phyloP scores from a whole-genome alignment of 2,329 filamentous ascomycete genomes.

The Rutstroemia sydowiana region DNA sequence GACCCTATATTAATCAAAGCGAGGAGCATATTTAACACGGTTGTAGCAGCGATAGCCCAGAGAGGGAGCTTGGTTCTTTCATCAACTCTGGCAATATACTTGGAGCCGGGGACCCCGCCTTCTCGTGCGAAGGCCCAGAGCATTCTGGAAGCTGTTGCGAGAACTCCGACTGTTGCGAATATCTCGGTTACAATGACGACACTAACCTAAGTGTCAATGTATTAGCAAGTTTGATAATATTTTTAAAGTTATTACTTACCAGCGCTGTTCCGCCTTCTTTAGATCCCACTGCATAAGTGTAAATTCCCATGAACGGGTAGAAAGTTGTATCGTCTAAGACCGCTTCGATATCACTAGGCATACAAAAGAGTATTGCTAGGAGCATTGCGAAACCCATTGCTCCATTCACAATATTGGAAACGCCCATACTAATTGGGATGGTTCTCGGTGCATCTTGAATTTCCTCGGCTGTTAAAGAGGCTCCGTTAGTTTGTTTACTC shows the following conservation, averaged over 20 bases:
- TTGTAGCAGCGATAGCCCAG: neutral
- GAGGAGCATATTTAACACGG: neutral
- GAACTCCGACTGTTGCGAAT: neutral
- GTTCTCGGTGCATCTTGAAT: slow-evolving; percentile 1
- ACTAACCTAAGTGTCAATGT: too few relatives aligned
- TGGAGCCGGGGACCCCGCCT: neutral
- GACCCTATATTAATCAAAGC: neutral
- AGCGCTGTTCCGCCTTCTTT: neutral
- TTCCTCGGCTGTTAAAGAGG: slow-evolving; percentile 4
- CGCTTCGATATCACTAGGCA: neutral
- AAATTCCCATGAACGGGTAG: neutral
- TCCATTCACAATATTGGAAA: slow-evolving; percentile 1
- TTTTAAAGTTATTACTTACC: neutral
- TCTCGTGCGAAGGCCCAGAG: slow-evolving; percentile 3
- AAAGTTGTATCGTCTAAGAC: neutral
- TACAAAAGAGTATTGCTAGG: slow-evolving; percentile 5
- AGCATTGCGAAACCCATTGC: slow-evolving; percentile 4
- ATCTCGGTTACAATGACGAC: neutral
- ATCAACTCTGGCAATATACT: neutral
- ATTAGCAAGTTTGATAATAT: too few relatives aligned
- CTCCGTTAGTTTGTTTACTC: neutral
- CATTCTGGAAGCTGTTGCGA: neutral
- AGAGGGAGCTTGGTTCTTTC: neutral
- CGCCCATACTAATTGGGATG: neutral
- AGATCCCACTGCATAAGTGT: neutral